Conservation (phyloP, 352 stramenopile genomes). For the Pythium sukuiense region DNA sequence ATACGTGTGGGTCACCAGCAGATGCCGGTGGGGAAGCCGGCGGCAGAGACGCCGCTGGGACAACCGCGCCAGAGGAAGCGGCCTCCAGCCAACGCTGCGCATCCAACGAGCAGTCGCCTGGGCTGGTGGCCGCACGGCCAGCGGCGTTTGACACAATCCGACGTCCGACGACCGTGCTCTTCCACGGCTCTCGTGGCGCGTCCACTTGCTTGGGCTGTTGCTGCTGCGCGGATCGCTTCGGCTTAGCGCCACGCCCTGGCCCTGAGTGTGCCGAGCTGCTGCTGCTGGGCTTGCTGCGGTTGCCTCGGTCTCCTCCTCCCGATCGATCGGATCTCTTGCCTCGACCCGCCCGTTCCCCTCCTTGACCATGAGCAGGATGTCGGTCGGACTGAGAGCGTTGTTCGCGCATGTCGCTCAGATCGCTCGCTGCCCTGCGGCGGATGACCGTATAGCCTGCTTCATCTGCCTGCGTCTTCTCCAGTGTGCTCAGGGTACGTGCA, state of each 20-base stretch:
- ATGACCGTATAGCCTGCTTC: constrained; percentile 33
- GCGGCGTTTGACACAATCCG: not conserved
- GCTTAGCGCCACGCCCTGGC: not conserved
- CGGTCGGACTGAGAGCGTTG: not conserved
- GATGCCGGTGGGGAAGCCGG: not conserved
- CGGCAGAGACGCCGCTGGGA: not conserved
- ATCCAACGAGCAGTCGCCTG: not conserved
- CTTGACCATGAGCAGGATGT: not conserved
- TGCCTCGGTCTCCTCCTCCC: not conserved
- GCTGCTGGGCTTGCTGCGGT: not conserved
- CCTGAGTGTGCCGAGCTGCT: not conserved
- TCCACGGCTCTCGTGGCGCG: too few species aligned
- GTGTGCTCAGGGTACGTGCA: constrained; percentile 15
- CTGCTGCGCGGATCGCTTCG: not conserved
- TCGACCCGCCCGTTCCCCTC: not conserved
- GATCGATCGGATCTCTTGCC: not conserved
- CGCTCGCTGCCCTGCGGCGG: constrained; percentile 19
- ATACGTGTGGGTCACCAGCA: not conserved
- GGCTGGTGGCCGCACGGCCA: not conserved
- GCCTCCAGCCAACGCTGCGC: constrained; percentile 21
- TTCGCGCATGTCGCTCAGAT: not conserved
- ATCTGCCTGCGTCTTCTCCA: constrained; percentile 26
- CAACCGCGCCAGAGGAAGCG: constrained; percentile 14
- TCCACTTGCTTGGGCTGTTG: not conserved
- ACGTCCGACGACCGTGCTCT: not conserved